A percentile compares a stretch with the other conserved stretches of the same genome.
These are phyloP conservation scores for Penicillium sp. DNA, from an alignment of 2,329 filamentous ascomycete genomes.

Conservation along the genomic window DNA sequence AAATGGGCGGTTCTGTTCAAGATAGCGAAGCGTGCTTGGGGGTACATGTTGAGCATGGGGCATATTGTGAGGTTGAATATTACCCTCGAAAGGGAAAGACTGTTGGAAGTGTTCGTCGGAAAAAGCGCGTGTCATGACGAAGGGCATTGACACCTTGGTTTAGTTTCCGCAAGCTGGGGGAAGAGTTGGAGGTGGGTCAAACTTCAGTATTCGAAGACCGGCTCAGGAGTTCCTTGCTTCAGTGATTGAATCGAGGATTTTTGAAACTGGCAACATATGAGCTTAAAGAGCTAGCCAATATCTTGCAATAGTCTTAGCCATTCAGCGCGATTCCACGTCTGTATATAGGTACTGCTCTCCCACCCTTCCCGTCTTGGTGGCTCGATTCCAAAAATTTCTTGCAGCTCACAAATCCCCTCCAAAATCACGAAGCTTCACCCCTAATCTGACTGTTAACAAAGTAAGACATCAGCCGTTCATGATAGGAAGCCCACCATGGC, in stretches of 20 bases:
- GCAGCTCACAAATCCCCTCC: background rate
- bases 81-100: too few relatives aligned
- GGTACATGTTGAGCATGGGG: too few relatives aligned
- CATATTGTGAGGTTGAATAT: too few relatives aligned
- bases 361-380: background rate
- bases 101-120: too few relatives aligned
- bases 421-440: background rate
- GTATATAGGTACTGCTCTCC: background rate
- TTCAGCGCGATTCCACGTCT: background rate
- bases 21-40: too few relatives aligned
- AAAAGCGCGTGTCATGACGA: too few relatives aligned
- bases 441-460: background rate
- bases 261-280: background rate
- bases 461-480: background rate
- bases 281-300: background rate
- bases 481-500: conserved; percentile 8
- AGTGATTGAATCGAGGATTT: background rate
- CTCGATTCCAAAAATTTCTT: background rate
- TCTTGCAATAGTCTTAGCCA: background rate
- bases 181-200: background rate
- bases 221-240: background rate
- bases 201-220: background rate
- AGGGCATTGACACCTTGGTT: background rate
- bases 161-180: background rate
- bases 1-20: too few relatives aligned